Conservation (phyloP, 495 filamentous ascomycete species). For the Halenospora varia region DNA sequence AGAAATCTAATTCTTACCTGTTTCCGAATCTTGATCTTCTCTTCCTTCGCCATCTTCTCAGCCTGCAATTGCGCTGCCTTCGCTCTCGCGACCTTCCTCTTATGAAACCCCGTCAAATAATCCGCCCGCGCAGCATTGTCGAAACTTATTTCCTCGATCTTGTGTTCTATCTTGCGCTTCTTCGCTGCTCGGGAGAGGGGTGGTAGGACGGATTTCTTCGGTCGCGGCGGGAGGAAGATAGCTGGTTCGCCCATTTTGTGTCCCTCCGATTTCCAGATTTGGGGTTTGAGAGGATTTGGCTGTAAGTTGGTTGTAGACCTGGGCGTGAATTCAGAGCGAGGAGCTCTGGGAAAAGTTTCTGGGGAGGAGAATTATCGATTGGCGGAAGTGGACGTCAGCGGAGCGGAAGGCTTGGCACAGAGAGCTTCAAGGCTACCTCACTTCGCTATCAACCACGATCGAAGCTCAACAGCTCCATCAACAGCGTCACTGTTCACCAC, state of each 20-base stretch:
- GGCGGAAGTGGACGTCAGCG: not conserved
- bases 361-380: not conserved
- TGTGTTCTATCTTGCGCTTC: conserved; percentile 55
- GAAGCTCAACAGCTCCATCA: conserved; percentile 6
- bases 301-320: not conserved
- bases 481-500: conserved; percentile 1
- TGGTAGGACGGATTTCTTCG: conserved; percentile 40
- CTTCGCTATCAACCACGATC: not conserved
- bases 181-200: conserved; percentile 48
- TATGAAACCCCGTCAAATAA: conserved; percentile 93
- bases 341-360: not conserved
- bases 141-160: conserved; percentile 77
- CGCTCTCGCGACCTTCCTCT: conserved; percentile 79
- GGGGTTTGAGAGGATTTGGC: not conserved
- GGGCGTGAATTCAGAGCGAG: not conserved
- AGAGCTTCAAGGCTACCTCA: not conserved
- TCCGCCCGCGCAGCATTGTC: conserved; percentile 72
- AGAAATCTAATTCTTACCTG: conserved; percentile 51
- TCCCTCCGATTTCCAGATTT: conserved; percentile 1
- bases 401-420: not conserved
- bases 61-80: conserved; percentile 80
- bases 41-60: conserved; percentile 65
- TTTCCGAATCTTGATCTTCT: conserved; percentile 65
- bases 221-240: conserved; percentile 45
- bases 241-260: conserved; percentile 7